These are phyloP conservation scores for Globisporangium viniferum DNA, from an alignment of 352 stramenopile species.

Conservation along the genomic window DNA sequence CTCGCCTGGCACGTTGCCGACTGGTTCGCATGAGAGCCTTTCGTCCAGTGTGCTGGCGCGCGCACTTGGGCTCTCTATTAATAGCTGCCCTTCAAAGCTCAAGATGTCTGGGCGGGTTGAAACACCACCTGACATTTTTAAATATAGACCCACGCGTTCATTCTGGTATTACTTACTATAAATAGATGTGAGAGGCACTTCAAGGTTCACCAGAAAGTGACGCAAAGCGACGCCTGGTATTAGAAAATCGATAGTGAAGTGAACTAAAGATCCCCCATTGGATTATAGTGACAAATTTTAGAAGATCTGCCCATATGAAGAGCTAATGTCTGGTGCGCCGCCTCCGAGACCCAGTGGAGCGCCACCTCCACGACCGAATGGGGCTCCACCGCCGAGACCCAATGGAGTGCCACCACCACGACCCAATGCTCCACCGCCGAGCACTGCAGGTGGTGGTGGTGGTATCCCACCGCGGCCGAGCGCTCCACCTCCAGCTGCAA, in stretches of 20 bases:
- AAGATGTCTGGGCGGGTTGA: neutral
- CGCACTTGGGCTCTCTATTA: neutral
- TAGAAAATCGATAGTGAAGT: neutral
- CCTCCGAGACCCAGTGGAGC: neutral
- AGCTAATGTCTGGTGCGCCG: constrained; percentile 10
- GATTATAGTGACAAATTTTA: neutral
- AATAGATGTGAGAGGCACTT: neutral
- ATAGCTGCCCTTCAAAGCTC: neutral
- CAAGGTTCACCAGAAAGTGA: neutral
- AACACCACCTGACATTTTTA: neutral
- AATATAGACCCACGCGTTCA: neutral
- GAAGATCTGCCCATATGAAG: neutral
- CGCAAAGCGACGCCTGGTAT: neutral
- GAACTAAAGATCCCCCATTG: neutral
- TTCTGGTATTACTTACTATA: neutral
- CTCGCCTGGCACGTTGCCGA: neutral
- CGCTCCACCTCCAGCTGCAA: constrained; percentile 1
- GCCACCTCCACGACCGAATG: constrained; percentile 9
- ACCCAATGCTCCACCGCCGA: constrained; percentile 21
- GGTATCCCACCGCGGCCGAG: constrained; percentile 10
- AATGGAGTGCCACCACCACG: neutral
- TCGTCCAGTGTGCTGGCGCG: neutral
- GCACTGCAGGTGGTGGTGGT: neutral
- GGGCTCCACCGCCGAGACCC: constrained; percentile 9
- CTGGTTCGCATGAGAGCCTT: neutral